Conservation (phyloP, 192 early-diverging fungal genomes). For the Coemansia interrupta region DNA sequence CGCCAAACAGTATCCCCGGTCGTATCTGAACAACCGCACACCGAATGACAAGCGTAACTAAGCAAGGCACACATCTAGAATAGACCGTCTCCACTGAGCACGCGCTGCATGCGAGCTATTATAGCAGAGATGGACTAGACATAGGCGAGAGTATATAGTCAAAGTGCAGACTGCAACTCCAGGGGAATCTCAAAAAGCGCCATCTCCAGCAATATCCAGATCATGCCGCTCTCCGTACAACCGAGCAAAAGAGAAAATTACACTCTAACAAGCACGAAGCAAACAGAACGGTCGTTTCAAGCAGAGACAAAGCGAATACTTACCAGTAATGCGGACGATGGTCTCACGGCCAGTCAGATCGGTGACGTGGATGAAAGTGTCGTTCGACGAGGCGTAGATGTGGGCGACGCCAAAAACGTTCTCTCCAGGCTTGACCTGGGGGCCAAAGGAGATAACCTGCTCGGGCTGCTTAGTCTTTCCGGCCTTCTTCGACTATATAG, state of each 20-base stretch:
- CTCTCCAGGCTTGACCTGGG: slow-evolving; percentile 96
- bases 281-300: slow-evolving; percentile 1
- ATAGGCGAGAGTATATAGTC: neutral
- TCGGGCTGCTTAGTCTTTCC: slow-evolving; percentile 73
- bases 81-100: neutral
- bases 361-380: slow-evolving; percentile 99
- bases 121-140: neutral
- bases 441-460: slow-evolving; percentile 92
- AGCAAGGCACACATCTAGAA: too few species aligned
- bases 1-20: too few species aligned
- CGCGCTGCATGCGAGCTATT: neutral
- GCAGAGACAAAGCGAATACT: slow-evolving; percentile 23
- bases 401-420: slow-evolving; percentile 99
- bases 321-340: slow-evolving; percentile 97
- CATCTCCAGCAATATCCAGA: neutral
- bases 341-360: slow-evolving; percentile 99
- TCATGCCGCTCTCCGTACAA: slow-evolving; percentile 13
- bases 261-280: slow-evolving; percentile 7
- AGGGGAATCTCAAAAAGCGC: slow-evolving; percentile 53
- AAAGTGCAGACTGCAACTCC: slow-evolving; percentile 35
- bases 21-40: too few species aligned
- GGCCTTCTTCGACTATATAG: slow-evolving; percentile 63
- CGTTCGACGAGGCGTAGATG: slow-evolving; percentile 99
- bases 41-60: too few species aligned
- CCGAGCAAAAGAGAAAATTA: neutral